A percentile compares a stretch with the other conserved stretches of the same genome.
These are phyloP conservation scores for Pleurotus sapidus DNA, from an alignment of 768 basidiomycete species.

Conservation along the genomic window DNA sequence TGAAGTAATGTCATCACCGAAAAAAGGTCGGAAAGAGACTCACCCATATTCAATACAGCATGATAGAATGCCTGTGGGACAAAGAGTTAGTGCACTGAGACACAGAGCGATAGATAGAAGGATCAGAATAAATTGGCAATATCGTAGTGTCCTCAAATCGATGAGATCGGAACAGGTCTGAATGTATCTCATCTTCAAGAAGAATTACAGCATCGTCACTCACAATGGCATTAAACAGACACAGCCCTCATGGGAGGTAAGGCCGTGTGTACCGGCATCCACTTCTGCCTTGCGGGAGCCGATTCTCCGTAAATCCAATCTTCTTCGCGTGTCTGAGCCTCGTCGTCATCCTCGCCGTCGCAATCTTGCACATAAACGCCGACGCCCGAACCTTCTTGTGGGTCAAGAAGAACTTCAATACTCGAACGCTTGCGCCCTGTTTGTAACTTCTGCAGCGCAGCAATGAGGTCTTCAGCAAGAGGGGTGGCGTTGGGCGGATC, in stretches of 20 bases:
- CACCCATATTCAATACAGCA: constrained; percentile 7
- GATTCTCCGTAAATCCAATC: constrained; percentile 68
- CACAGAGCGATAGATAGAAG: constrained; percentile 7
- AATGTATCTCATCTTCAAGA: constrained; percentile 57
- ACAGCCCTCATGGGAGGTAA: constrained; percentile 49
- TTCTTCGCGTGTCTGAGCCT: constrained; percentile 37
- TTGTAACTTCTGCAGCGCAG: constrained; percentile 72
- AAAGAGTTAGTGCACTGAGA: constrained; percentile 11
- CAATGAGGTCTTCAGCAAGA: constrained; percentile 84
- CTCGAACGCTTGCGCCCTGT: constrained; percentile 35
- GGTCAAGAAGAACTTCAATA: constrained; percentile 62
- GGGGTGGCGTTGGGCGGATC: constrained; percentile 85
- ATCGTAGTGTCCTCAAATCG: constrained; percentile 52
- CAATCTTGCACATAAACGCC: constrained; percentile 79
- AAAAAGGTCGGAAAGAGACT: constrained; percentile 7
- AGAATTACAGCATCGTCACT: constrained; percentile 2
- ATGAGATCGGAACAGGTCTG: constrained; percentile 77
- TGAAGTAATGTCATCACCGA: constrained; percentile 51
- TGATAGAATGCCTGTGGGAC: background rate
- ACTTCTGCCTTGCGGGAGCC: constrained; percentile 48
- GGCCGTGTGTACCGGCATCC: constrained; percentile 50
- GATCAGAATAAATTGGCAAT: constrained; percentile 62
- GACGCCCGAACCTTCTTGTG: constrained; percentile 68
- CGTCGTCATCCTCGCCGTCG: constrained; percentile 35
- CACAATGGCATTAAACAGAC: constrained; percentile 15